Percentiles rank a stretch among this genome's conserved stretches.
Conservation (phyloP, 345 rosid species). For the Kandelia obovata region DNA sequence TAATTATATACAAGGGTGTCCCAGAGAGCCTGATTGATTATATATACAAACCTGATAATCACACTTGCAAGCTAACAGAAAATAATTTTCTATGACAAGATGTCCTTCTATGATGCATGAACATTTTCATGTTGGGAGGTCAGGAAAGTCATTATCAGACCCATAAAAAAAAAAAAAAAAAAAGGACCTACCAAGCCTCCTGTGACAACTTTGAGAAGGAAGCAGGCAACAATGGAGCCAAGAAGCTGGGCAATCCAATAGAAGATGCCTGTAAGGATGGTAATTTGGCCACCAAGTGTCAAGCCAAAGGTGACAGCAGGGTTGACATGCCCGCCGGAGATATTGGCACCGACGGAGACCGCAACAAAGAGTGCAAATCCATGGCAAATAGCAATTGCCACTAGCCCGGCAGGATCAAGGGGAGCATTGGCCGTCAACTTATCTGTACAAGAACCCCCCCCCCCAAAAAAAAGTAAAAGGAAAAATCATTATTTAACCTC, state of each 20-base stretch:
- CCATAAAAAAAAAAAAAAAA: no score
- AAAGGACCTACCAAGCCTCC: slow-evolving; percentile 72
- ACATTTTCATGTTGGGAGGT: neutral
- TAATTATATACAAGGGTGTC: no score
- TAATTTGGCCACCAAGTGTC: slow-evolving; percentile 91
- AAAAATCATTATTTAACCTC: neutral
- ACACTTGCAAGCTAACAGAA: no score
- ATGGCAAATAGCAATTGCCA: slow-evolving; percentile 81
- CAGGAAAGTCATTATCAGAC: neutral
- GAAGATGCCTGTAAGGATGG: slow-evolving; percentile 80
- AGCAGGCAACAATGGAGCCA: slow-evolving; percentile 84
- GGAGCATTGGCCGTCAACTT: slow-evolving; percentile 78
- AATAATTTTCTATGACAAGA: no score
- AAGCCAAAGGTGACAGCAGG: slow-evolving; percentile 92
- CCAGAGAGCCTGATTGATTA: no score
- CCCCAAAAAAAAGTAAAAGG: neutral
- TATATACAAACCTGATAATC: no score
- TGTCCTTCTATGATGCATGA: no score
- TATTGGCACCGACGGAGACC: slow-evolving; percentile 78
- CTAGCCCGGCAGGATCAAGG: slow-evolving; percentile 81
- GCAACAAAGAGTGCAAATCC: slow-evolving; percentile 94
- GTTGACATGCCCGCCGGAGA: slow-evolving; percentile 95
- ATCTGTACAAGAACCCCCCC: slow-evolving; percentile 25
- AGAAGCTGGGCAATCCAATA: slow-evolving; percentile 92
- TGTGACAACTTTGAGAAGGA: slow-evolving; percentile 67